Base-by-base conservation (phyloP, 306 rosid genomes). In the Senna siamea region DNA sequence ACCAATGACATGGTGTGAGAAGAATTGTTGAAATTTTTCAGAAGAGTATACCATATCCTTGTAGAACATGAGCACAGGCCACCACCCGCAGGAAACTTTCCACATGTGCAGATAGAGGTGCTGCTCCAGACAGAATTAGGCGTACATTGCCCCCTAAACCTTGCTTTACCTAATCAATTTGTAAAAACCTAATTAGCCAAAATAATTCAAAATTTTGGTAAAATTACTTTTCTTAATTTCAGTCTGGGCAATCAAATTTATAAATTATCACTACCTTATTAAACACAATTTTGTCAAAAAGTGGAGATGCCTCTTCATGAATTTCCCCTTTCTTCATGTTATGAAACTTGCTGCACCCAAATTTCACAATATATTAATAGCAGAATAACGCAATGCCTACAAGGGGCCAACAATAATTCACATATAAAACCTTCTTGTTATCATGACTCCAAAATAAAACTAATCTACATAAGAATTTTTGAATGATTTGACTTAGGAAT, bases 61-160 rank as follows among this genome's bases (percentile, higher is more conserved):
- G 98, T 69, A 93, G 58, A 77, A 93, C 86, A 78, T 84, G 90
- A 78, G 92, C 86, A 72, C 98, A 93, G 2, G 97, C 50, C 63
- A 93, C 98, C 48, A 93, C 97, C 63, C 96, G 87, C 30, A 93
- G 79, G 85, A 78, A 93, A 68, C 88, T 50, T 83, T 93, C 98
- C 10, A 93, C 93, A 28, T 93, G 96, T 65, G 52, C 37, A 12
- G 97, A 78, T 46, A 93, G 90, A 70, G 98, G 98, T 41, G 98
- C 98, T 59, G 90, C 98, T 78, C 97, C 98, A 41, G 98, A 93
- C 63, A 93, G 81, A 80, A 93, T 80, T 60, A 93, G 83, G 40
- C 98, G 89, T 18, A 93, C 92, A 0, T 69, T 86, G 68, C 98
- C 96, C 55, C 98, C 98, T 70, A 93, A 82, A 22, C 86, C 93